Percentiles rank a stretch among this genome's conserved stretches.
Conservation (phyloP, 768 basidiomycete species). For the Mycena epipterygia region DNA sequence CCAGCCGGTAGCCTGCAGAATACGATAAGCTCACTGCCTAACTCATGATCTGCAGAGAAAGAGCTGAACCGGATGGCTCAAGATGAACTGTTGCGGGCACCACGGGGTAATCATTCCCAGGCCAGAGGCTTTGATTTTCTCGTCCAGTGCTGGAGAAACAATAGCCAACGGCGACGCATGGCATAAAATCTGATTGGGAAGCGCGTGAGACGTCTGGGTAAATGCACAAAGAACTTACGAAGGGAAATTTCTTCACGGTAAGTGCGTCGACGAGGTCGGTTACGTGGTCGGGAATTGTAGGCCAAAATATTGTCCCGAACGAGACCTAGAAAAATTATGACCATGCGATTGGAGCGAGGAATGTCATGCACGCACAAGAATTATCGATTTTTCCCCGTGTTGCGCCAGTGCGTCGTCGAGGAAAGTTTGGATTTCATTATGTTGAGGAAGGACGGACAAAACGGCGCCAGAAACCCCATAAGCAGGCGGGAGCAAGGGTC, state of each 20-base stretch:
- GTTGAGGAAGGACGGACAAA: neutral
- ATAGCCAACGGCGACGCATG: conserved; percentile 34
- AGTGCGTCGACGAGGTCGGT: conserved; percentile 33
- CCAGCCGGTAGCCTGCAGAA: conserved; percentile 16
- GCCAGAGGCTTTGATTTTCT: neutral
- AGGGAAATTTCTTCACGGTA: conserved; percentile 34
- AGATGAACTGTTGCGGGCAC: conserved; percentile 12
- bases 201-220: neutral
- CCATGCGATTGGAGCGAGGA: neutral
- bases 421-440: conserved; percentile 26
- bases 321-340: neutral
- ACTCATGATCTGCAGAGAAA: neutral
- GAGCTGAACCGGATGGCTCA: conserved; percentile 9
- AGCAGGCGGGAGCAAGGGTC: conserved; percentile 37
- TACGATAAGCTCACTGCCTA: neutral
- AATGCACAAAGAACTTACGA: conserved; percentile 24
- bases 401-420: conserved; percentile 19
- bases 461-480: neutral
- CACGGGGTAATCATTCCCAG: neutral
- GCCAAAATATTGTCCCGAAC: conserved; percentile 29
- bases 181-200: conserved; percentile 23
- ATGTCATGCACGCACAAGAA: conserved; percentile 30
- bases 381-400: conserved; percentile 36
- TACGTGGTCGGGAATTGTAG: conserved; percentile 15
- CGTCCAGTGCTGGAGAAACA: neutral